phyloP scores from a whole-genome alignment of 2,329 filamentous ascomycete species.

The Pseudocercospora vitis region DNA sequence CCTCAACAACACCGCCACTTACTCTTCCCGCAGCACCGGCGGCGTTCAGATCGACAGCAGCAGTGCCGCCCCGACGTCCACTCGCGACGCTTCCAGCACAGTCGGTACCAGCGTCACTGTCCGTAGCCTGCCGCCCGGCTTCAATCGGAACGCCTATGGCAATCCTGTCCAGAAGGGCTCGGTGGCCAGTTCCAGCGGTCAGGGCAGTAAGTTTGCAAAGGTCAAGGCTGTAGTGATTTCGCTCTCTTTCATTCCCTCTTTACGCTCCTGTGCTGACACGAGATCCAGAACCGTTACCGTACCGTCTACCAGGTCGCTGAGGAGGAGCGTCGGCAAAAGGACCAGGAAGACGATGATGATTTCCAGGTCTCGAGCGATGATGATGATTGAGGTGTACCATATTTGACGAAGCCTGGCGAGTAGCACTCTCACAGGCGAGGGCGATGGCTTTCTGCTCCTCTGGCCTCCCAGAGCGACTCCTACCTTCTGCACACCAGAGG shows the following conservation, averaged over 20 bases:
- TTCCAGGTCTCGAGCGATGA: neutral
- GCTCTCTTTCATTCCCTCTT: neutral
- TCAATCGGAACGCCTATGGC: slow-evolving; percentile 12
- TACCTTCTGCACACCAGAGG: too few species aligned
- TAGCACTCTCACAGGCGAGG: too few species aligned
- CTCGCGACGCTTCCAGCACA: slow-evolving; percentile 1
- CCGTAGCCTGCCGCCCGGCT: neutral
- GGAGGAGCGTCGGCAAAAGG: neutral
- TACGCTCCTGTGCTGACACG: neutral
- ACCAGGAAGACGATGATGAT: neutral
- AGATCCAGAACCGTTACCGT: neutral
- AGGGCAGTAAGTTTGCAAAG: slow-evolving; percentile 17
- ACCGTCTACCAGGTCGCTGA: neutral
- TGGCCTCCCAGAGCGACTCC: too few species aligned
- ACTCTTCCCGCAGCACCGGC: slow-evolving; percentile 15
- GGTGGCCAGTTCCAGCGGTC: too few species aligned
- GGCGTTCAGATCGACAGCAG: slow-evolving; percentile 18
- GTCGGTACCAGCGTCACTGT: neutral
- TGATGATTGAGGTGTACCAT: neutral
- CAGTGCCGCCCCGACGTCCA: neutral
- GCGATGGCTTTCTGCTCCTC: too few species aligned
- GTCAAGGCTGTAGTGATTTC: slow-evolving; percentile 3
- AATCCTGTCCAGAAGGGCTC: neutral
- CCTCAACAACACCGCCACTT: slow-evolving; percentile 9
- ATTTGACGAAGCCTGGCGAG: too few species aligned